Evolutionary conservation across 768 basidiomycete genomes (phyloP), one percentile per base, ranked within the genome.

Genomic region (Flagelloscypha sp.): DNA sequence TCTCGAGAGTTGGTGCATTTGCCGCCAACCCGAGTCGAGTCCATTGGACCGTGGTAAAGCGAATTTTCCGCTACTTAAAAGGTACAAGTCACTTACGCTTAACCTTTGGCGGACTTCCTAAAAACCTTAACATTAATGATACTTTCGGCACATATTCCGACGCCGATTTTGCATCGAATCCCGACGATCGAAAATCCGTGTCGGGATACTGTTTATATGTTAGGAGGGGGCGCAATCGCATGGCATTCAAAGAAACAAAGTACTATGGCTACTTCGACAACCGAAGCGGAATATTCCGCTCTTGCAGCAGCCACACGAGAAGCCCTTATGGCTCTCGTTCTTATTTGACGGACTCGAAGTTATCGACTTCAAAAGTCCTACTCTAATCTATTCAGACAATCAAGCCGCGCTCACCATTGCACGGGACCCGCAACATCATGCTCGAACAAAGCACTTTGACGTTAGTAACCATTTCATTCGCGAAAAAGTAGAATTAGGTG

Each of bases 11-110:
- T 0, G 31, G 45, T 2, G 57, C 48, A 11, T 63, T 55, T 47
- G 35, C 46, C 12, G 18, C 37, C 2, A 51, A 55, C 25, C 61
- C 59, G 1, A 43, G 43, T 3, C 16, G 12, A 0, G 36, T 35
- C 1, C 66, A 68, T 41, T 58, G 56, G 52, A 35, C 49, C 3
- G 62, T 57, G 3, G 44, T 56, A n/a, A 58, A 59, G 37, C 56
- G 53, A 22, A 36, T 62, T 23, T 48, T 62, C 24, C 47, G 53
- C 3, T 70, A 68, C 44, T 44, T 70, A 0, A 36, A 43, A n/a
- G 47, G 48, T 5, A 54, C 48, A 0, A 24, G 12, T 11, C 15
- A 37, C n/a, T 32, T 41, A 12, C 37, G 42, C 6, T 27, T 52
- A 18, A 38, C 39, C 6, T 50, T 53, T 27, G 30, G 41, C 16